Base-by-base conservation (phyloP, 768 basidiomycete species). In the Termitomyces sp. region DNA sequence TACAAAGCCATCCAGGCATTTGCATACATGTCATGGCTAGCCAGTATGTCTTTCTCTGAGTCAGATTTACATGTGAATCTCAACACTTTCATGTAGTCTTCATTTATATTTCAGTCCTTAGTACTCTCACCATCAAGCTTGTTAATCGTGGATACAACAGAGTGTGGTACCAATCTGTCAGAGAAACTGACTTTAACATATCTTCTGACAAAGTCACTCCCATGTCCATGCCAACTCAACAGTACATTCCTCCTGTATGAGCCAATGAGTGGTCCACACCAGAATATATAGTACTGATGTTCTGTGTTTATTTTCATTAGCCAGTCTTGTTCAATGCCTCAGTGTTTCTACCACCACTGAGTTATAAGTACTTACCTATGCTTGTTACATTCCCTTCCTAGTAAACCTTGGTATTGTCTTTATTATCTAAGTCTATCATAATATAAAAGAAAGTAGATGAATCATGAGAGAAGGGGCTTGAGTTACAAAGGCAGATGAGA, bases 1-100 rank as follows among this genome's bases (percentile, higher is more conserved):
- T 62, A 72, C 13, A 57, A 69, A 26, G 77, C 69, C 10, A 59
- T 81, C 33, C 70, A 75, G n/a, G 80, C 78, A 8, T 78, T 81
- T 55, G 63, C 71, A 6, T 77, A 77, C 71, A 63, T 81, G 22
- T 73, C 65, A 54, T 80, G 76, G 75, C 47, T 81, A 29, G 52
- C 69, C 10, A 68, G 80, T 79, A 54, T 55, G 77, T 73, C 47
- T 37, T 47, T 54, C 45, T 53, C 39, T 36, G 39, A 33, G 5
- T 20, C 22, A 37, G 37, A 34, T 56, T 45, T 1, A 10, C 51
- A 7, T 18, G 9, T 16, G n/a, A 36, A n/a, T 29, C 26, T 37
- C 45, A 41, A 52, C 57, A 20, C 36, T 51, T 47, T 34, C 20
- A 37, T 46, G 18, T 29, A 79, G 77, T 78, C 34, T 59, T 77